Base-by-base conservation (phyloP, 495 filamentous ascomycete genomes). In the Cercophora samala region DNA sequence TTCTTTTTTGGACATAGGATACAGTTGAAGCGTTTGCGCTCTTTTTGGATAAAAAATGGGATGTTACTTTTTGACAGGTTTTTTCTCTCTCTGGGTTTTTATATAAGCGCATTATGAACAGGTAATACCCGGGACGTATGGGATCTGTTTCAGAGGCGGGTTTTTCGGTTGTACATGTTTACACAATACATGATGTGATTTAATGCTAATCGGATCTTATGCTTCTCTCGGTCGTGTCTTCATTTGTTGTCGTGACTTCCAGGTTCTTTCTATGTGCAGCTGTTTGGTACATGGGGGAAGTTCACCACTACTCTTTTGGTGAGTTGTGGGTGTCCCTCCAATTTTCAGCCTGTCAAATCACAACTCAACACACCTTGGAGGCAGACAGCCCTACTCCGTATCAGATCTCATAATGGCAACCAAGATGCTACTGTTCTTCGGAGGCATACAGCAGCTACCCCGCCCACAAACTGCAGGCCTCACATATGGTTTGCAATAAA, bases 21-120 rank as follows among this genome's bases (percentile, higher is more conserved):
- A 21, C 22, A 56, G n/a, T 56, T 19, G n/a, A 56, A 56, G 53
- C 53, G 53, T 22, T 56, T 56, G 53, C n/a, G 53, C 22, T 23
- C 22, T 56, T 56, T 56, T 56, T 56, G 53, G 53, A 56, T 56
- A 56, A 56, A 56, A 56, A 56, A 21, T 19, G 53, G 53, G 22
- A 56, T 23, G n/a, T 56, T 56, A 4, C 5, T 56, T 19, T 56
- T 56, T 56, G n/a, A 23, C 53, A 56, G 5, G n/a, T 21, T 19
- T 56, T 11, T 56, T 56, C 22, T 54, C 22, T 54, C 17, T 54
- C 19, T 56, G 22, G 37, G 37, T 46, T 46, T 9, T 46, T 46
- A 46, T 13, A 46, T 46, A 9, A 46, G 37, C 37, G 37, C 37
- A 56, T 23, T 8, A 56, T 23, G 53, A 56, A 56, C 53, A 19